A percentile compares a stretch with the other conserved stretches of the same genome.
These are phyloP conservation scores for Salix udensis DNA, from an alignment of 345 rosid genomes.

Conservation along the genomic window DNA sequence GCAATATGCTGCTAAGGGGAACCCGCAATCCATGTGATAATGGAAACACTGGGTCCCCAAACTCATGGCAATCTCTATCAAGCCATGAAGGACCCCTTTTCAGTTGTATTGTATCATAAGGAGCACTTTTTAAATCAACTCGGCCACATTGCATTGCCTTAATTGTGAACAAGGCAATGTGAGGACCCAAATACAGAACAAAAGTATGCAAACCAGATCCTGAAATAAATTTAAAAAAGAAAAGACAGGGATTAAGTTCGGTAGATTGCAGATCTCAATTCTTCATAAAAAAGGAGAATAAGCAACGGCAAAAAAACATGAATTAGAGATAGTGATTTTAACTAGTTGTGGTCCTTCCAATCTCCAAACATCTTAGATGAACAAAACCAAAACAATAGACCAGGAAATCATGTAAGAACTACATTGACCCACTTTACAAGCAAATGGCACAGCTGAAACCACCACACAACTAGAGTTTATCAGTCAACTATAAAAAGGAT, in stretches of 20 bases:
- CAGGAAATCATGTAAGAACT: not conserved
- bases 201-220: conserved; percentile 99
- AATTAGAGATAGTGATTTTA: not conserved
- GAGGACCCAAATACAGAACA: conserved; percentile 97
- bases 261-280: not conserved
- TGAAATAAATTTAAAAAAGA: conserved; percentile 22
- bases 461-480: conserved; percentile 2
- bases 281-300: not conserved
- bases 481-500: not conserved
- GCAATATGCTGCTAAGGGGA: conserved; percentile 83
- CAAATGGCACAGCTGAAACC: not conserved
- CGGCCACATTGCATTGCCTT: conserved; percentile 95
- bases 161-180: conserved; percentile 86
- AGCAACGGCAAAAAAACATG: not conserved
- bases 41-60: conserved; percentile 68
- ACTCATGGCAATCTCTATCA: conserved; percentile 75
- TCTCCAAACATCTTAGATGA: not conserved
- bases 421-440: not conserved
- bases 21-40: conserved; percentile 61
- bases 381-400: not conserved
- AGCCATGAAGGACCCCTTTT: conserved; percentile 90
- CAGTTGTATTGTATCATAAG: conserved; percentile 90
- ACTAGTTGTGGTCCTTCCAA: not conserved
- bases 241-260: not conserved
- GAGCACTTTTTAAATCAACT: conserved; percentile 85